Evolutionary conservation across 345 rosid genomes (phyloP).

Genomic region (Brassica incana): DNA sequence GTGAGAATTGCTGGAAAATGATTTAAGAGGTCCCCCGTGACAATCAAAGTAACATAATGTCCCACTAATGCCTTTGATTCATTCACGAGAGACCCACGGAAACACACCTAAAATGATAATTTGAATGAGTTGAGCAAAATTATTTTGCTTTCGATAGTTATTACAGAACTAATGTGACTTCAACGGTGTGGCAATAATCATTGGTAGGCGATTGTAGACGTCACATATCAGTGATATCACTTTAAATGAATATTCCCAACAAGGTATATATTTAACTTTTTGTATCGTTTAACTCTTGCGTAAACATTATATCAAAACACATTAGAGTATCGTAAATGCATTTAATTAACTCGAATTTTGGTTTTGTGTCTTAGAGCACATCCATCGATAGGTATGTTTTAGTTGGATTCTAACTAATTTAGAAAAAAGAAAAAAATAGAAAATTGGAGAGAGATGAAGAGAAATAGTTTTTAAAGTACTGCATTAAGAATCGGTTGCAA

Average conservation of each 20-base stretch:
- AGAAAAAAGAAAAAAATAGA: no score
- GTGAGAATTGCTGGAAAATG: conserved; percentile 36
- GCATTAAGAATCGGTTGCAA: no score
- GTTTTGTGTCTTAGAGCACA: not conserved
- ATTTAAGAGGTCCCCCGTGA: conserved; percentile 42
- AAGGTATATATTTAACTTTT: not conserved
- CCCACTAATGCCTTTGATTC: conserved; percentile 28
- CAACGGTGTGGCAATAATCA: conserved; percentile 14
- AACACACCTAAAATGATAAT: conserved; percentile 11
- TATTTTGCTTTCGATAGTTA: not conserved
- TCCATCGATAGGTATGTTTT: no score
- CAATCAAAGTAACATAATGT: conserved; percentile 37
- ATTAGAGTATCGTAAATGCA: not conserved
- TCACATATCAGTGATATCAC: not conserved
- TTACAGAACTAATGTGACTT: conserved; percentile 2
- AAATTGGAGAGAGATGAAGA: no score
- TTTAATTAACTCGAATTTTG: not conserved
- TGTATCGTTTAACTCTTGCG: not conserved
- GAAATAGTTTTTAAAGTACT: no score
- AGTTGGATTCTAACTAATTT: no score
- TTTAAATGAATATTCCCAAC: conserved; percentile 3
- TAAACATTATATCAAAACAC: not conserved
- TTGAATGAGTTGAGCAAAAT: not conserved
- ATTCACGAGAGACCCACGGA: conserved; percentile 16
- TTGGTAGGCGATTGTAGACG: conserved; percentile 1